phyloP scores from a whole-genome alignment of 2,329 filamentous ascomycete species.

The Ophiostoma angusticollis region DNA sequence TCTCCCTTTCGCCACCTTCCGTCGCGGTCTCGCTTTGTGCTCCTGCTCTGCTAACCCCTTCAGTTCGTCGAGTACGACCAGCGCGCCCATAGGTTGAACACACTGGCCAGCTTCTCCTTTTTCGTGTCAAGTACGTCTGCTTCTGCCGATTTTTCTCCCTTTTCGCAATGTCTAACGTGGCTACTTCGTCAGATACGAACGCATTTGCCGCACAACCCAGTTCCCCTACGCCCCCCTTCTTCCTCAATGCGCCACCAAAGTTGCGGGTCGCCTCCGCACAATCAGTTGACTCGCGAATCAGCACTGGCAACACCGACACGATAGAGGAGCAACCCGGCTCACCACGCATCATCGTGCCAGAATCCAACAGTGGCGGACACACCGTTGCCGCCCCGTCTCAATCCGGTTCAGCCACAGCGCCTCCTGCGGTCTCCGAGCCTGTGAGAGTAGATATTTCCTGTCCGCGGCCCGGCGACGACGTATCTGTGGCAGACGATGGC shows the following conservation, averaged over 20 bases:
- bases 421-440: slow-evolving; percentile 26
- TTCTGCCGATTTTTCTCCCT: not conserved
- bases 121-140: slow-evolving; percentile 66
- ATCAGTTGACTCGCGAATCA: slow-evolving; percentile 72
- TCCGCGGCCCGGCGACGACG: slow-evolving; percentile 73
- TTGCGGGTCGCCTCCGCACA: slow-evolving; percentile 76
- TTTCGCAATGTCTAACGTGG: not conserved
- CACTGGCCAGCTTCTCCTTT: slow-evolving; percentile 84
- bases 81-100: slow-evolving; percentile 75
- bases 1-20: not conserved
- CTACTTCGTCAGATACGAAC: slow-evolving; percentile 28
- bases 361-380: slow-evolving; percentile 11
- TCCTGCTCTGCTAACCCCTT: slow-evolving; percentile 17
- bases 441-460: slow-evolving; percentile 83
- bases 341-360: slow-evolving; percentile 23
- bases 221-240: slow-evolving; percentile 59
- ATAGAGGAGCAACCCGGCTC: slow-evolving; percentile 48
- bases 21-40: not conserved
- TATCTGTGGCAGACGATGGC: slow-evolving; percentile 76
- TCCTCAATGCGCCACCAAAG: slow-evolving; percentile 60
- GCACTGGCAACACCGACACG: slow-evolving; percentile 58
- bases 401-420: slow-evolving; percentile 4
- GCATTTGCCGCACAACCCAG: slow-evolving; percentile 42
- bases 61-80: slow-evolving; percentile 96
- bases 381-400: slow-evolving; percentile 14